Evolutionary conservation across 2,329 filamentous ascomycete species (phyloP), one percentile per base, ranked within the genome.

Genomic region (Ascomycota sp.): DNA sequence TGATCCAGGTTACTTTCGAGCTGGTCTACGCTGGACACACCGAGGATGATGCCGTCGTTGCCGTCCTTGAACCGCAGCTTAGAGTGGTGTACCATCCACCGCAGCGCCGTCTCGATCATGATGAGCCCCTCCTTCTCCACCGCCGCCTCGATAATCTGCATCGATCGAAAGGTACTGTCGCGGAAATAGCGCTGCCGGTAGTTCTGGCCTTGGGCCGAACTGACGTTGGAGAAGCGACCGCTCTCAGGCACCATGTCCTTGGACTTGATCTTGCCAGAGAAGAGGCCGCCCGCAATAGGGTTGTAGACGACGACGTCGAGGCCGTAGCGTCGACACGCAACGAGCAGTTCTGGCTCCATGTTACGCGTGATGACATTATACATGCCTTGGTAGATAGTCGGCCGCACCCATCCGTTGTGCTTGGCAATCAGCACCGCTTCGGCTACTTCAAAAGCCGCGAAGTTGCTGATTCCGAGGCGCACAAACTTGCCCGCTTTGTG

Each of bases 401-500:
- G 82, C 29, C 75, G 68, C 11, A 91, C 77, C 79, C 79, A 91
- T 39, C 69, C 68, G 46, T 79, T 74, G 55, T 77, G 71, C 44
- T 76, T 76, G 61, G 78, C 86, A 29, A 72, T 75, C 52, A 81
- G 68, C 37, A 76, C 76, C 8, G 91, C 68, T 55, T 92, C 83
- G 0, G 82, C 82, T 8, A 92, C 78, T 51, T 92, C 83, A 48
- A 76, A 89, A 0, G 82, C 75, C 0, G 82, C 79, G 50, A 74
- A 92, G 56, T 92, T 92, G 44, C 71, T 78, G 37, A 93, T 56
- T 2, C 81, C 83, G 9, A 92, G 58, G 34, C 69, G 66, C 13
- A 81, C 71, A 47, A 93, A 92, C 50, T 86, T 89, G 38, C 82
- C 81, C 36, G 77, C 68, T 54, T 82, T 80, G 61, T 92, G 80